Base-by-base conservation (phyloP, 179 eudicot genomes). In the Actinidia chinensis region DNA sequence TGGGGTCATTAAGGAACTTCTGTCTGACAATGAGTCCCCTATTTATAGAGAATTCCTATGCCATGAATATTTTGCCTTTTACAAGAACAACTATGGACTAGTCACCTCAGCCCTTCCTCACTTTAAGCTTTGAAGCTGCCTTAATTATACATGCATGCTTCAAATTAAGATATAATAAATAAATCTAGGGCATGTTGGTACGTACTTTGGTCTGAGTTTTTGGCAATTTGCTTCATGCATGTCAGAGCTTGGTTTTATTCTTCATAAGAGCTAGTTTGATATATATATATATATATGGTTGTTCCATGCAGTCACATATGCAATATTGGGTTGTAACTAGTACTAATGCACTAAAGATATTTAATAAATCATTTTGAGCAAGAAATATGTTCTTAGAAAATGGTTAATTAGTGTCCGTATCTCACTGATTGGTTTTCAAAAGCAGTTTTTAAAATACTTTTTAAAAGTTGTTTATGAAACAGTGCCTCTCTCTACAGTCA, bases 1-100 rank as follows among this genome's bases (percentile, higher is more conserved):
- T 71, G 86, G 85, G 36, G 87, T 86, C 10, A 71, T 87, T 15
- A 78, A 83, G 75, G 88, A 85, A 68, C 80, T 88, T 47, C 40
- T 83, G 1, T 82, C 88, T 1, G 84, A 85, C 40, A 33, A 71
- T 5, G 28, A 51, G 68, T 89, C 85, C 25, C 79, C 84, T 8
- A 3, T 83, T 3, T 87, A 87, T 76, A 82, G 75, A 80, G 86
- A 85, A 44, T 82, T 80, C 61, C 73, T 78, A 8, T 81, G 74
- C 63, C 43, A 8, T n/a, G 91, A 86, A 67, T 88, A 88, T 43
- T 46, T 81, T 51, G 65, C 79, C 67, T 77, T 68, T 52, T 83
- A 71, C 75, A 74, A 60, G 79, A 61, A 68, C 40, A 73, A 81
- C 42, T 86, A 83, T 47, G 73, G 72, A 43, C 58, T 56, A 28